Evolutionary conservation across 805 yeast genomes (phyloP), one percentile per base, ranked within the genome.

Genomic region (Pichia membranifaciens): DNA sequence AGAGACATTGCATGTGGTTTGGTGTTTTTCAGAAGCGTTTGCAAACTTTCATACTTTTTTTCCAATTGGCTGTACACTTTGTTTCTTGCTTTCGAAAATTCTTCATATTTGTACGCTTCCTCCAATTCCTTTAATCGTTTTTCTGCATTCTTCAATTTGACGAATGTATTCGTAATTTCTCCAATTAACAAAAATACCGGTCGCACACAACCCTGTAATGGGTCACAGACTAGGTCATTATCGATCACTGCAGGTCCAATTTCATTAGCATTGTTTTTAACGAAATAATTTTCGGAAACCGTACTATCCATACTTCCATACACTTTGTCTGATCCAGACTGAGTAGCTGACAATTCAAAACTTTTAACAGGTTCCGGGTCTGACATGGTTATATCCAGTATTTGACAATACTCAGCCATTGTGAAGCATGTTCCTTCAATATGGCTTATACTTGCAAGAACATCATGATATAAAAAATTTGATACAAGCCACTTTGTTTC

Each of bases 141-240:
- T 23, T 49, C 49, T 38, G 48, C 38, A 6, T 37, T 38, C n/a
- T 42, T 42, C 5, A 54, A 31, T 16, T 47, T 46, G 31, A 45
- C 52, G 39, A 31, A 45, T 4, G 53, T 33, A 46, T 69, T 68
- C 52, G 65, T 58, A 2, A 70, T 62, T 40, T 69, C 70, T 7
- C 72, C 73, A 25, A 70, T 51, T 9, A 67, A 41, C 20, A 67
- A 48, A 43, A 58, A 62, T 17, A 70, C 48, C 7, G 72, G 70
- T 44, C 69, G 63, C 16, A 65, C 60, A 50, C 72, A 68, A 9
- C 74, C 74, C 49, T 70, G 74, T 40, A 64, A 57, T 2, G 74
- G 72, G 49, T 70, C 73, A 15, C 55, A 51, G 20, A 54, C 54
- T 13, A 43, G 22, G 9, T 53, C 54, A 23, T 46, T 39, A 31